Evolutionary conservation across 2,329 filamentous ascomycete species (phyloP).

Genomic region (Ophiostoma perfectum): DNA sequence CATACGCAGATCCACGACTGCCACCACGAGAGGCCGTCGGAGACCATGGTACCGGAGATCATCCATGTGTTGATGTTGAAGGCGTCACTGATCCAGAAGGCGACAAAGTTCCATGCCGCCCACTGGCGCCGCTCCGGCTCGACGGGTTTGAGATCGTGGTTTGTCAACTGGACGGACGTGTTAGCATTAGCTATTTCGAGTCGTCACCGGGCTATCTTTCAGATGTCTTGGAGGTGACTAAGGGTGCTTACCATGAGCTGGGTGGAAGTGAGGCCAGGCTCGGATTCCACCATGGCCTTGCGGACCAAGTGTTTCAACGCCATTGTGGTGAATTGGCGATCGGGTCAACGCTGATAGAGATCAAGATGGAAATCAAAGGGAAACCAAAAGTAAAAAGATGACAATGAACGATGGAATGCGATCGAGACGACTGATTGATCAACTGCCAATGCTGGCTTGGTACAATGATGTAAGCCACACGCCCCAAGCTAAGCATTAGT

Average conservation of each 20-base stretch:
- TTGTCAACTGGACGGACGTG: slow-evolving; percentile 59
- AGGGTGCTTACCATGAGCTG: slow-evolving; percentile 63
- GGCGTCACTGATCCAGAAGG: slow-evolving; percentile 78
- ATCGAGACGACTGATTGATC: background rate
- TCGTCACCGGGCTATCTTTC: too few relatives aligned
- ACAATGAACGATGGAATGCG: background rate
- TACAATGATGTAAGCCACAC: background rate
- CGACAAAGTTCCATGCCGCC: slow-evolving; percentile 82
- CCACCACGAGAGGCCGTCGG: slow-evolving; percentile 79
- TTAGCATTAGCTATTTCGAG: background rate
- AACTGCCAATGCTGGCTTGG: background rate
- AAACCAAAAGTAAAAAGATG: background rate
- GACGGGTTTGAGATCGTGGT: slow-evolving; percentile 75
- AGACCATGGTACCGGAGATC: slow-evolving; percentile 80
- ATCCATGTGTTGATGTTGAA: slow-evolving; percentile 95
- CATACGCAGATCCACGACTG: slow-evolving; percentile 86
- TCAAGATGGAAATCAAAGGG: background rate
- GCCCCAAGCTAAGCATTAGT: background rate
- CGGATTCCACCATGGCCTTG: slow-evolving; percentile 66
- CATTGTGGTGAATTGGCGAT: slow-evolving; percentile 5
- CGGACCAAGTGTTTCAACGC: slow-evolving; percentile 35
- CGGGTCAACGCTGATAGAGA: too few relatives aligned
- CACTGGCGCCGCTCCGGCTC: slow-evolving; percentile 76
- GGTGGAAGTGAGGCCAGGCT: slow-evolving; percentile 68
- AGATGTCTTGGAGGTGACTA: background rate